phyloP scores from a whole-genome alignment of 345 rosid species.

The Chamaenerion angustifolium region DNA sequence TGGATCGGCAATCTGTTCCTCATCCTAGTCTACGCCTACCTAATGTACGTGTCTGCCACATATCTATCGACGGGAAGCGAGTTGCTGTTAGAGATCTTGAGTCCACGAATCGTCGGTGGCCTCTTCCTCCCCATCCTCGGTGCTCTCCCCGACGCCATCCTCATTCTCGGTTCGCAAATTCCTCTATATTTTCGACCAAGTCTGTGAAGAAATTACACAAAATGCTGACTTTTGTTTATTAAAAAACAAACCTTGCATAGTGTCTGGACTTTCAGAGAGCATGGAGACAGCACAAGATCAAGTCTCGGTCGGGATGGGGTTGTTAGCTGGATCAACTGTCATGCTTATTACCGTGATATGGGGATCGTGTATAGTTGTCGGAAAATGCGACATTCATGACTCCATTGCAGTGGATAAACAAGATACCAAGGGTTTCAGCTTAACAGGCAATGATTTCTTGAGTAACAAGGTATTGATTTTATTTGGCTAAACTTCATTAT shows the following conservation, averaged over 20 bases:
- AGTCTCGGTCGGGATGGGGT: slow-evolving; percentile 25
- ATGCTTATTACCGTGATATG: slow-evolving; percentile 21
- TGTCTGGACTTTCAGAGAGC: slow-evolving; percentile 22
- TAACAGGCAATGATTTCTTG: slow-evolving; percentile 7
- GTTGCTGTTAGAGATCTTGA: slow-evolving; percentile 26
- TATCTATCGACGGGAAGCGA: slow-evolving; percentile 19
- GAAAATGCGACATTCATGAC: slow-evolving; percentile 1
- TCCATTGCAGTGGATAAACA: slow-evolving; percentile 3
- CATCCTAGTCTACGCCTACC: slow-evolving; percentile 17
- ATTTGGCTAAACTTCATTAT: too few relatives aligned
- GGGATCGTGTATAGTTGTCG: slow-evolving; percentile 22
- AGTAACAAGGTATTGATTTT: too few relatives aligned
- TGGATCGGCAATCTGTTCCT: slow-evolving; percentile 13
- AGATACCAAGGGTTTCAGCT: slow-evolving; percentile 10
- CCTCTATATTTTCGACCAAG: not conserved
- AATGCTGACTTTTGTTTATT: too few relatives aligned
- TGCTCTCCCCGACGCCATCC: slow-evolving; percentile 36
- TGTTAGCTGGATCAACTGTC: slow-evolving; percentile 22
- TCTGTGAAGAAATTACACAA: not conserved
- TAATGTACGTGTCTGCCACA: slow-evolving; percentile 23
- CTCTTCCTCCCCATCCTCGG: slow-evolving; percentile 26
- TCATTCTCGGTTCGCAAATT: slow-evolving; percentile 25
- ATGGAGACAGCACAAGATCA: slow-evolving; percentile 22
- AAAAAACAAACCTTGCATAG: slow-evolving; percentile 2
- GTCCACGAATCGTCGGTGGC: slow-evolving; percentile 34